Conservation (phyloP, 768 basidiomycete genomes). For the Xerocomus spinulosus region DNA sequence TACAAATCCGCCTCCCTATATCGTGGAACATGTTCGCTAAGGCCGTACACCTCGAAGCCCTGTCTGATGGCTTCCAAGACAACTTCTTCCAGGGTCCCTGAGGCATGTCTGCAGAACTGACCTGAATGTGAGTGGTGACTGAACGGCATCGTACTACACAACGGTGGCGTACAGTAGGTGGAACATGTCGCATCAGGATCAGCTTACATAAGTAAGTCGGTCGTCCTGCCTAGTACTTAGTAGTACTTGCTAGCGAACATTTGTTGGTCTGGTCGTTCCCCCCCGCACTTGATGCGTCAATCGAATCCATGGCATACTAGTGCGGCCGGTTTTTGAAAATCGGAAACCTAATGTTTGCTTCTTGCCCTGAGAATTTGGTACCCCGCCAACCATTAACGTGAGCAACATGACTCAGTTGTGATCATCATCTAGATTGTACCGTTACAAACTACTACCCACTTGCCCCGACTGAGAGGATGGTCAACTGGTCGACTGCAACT, state of each 20-base stretch:
- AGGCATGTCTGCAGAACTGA: conserved; percentile 89
- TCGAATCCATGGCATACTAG: conserved; percentile 12
- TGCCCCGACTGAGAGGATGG: too few relatives aligned
- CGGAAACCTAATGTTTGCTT: conserved; percentile 27
- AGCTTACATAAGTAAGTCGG: conserved; percentile 18
- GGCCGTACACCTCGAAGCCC: conserved; percentile 76
- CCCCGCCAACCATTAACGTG: conserved; percentile 15
- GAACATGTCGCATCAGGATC: too few relatives aligned
- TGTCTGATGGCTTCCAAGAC: conserved; percentile 74
- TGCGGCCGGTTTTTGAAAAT: conserved; percentile 26
- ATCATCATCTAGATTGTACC: not conserved
- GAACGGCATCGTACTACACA: conserved; percentile 57
- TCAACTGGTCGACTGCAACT: conserved; percentile 17
- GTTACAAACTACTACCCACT: not conserved
- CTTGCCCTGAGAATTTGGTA: conserved; percentile 26
- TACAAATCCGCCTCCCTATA: conserved; percentile 80
- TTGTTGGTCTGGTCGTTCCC: too few relatives aligned
- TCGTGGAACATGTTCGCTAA: conserved; percentile 92
- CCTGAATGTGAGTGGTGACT: conserved; percentile 93
- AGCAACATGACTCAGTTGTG: not conserved
- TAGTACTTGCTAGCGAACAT: too few relatives aligned
- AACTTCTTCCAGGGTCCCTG: conserved; percentile 74
- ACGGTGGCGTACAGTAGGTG: too few relatives aligned
- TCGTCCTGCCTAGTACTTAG: too few relatives aligned
- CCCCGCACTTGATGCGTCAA: conserved; percentile 25